Percentiles rank a stretch among this genome's conserved stretches.
These are phyloP conservation scores for Salix udensis DNA, from an alignment of 345 rosid species.

Conservation along the genomic window DNA sequence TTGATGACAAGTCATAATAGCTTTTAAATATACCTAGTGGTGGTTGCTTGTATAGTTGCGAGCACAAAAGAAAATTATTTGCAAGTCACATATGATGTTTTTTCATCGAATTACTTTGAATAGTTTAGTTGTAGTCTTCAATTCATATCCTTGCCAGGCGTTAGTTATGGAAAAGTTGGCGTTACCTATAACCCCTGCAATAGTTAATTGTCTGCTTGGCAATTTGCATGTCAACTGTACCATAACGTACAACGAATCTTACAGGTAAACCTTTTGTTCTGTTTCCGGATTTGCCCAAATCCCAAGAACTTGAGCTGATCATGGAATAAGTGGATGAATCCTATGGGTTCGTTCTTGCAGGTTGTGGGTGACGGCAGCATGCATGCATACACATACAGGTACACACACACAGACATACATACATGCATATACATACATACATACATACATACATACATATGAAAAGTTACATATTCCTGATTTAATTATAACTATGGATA, in stretches of 20 bases:
- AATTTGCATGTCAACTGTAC: slow-evolving; percentile 23
- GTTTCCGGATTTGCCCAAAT: background rate
- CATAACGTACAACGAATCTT: slow-evolving; percentile 24
- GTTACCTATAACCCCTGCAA: background rate
- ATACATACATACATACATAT: no score
- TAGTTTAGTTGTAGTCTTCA: slow-evolving; percentile 2
- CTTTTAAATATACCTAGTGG: slow-evolving; percentile 6
- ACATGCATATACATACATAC: no score
- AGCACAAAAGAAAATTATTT: no score
- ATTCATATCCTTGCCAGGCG: background rate
- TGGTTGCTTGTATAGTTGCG: background rate
- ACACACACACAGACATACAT: no score
- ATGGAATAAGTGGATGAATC: background rate
- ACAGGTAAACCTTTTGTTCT: background rate
- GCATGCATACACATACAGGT: no score
- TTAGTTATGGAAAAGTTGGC: background rate
- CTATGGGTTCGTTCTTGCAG: no score
- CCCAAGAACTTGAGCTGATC: background rate
- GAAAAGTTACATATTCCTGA: no score
- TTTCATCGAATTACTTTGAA: slow-evolving; percentile 25
- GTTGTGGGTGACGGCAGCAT: no score
- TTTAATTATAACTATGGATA: no score
- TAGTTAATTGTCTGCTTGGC: slow-evolving; percentile 18
- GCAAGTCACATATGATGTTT: background rate
- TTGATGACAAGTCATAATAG: slow-evolving; percentile 16